Evolutionary conservation across 805 yeast genomes (phyloP).

Genomic region (Soucietia sequanensis): DNA sequence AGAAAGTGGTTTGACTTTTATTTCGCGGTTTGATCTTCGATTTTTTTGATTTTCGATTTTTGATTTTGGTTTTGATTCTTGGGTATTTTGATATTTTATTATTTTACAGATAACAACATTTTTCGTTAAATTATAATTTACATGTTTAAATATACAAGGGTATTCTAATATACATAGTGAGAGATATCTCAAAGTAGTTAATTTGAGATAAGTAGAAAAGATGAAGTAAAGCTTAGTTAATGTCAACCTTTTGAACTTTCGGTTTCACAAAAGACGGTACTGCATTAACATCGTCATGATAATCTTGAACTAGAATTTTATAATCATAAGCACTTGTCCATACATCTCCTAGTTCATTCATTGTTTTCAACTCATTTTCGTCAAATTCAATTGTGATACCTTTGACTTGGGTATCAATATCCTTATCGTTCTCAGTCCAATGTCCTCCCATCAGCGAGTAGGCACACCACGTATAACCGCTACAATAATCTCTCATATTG

Average conservation of each 20-base stretch:
- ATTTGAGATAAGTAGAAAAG: no score
- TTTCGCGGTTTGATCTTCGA: no score
- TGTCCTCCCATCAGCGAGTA: constrained; percentile 23
- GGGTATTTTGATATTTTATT: no score
- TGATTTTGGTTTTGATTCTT: no score
- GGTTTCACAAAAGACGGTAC: neutral
- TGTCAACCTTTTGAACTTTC: no score
- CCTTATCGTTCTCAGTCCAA: constrained; percentile 7
- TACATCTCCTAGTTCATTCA: constrained; percentile 21
- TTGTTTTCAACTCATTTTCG: constrained; percentile 18
- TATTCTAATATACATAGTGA: neutral
- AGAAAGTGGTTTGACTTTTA: no score
- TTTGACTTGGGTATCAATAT: constrained; percentile 8
- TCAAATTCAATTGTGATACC: constrained; percentile 25
- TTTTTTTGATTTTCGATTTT: no score
- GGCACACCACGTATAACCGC: constrained; percentile 34
- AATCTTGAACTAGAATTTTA: neutral
- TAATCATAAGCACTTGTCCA: constrained; percentile 21
- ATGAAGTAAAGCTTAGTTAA: no score
- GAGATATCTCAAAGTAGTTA: no score
- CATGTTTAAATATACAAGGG: neutral
- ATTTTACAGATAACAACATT: no score
- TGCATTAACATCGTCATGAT: neutral
- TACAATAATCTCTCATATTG: constrained; percentile 24
- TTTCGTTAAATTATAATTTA: no score